Evolutionary conservation across 2,329 filamentous ascomycete species (phyloP), one percentile per base, ranked within the genome.

Genomic region (Alternaria tenuissima): DNA sequence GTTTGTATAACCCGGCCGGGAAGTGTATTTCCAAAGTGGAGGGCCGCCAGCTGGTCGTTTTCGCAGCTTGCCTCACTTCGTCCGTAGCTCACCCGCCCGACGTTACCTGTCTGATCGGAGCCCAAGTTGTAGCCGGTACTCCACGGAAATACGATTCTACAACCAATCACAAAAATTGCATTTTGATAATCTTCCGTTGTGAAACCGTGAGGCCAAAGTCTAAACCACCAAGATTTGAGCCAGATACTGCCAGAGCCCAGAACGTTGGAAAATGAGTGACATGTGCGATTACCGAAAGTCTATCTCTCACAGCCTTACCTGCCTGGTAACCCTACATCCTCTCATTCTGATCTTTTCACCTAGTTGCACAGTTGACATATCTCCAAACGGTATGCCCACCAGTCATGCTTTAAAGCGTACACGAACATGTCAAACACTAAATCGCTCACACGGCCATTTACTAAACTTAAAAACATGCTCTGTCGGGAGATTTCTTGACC

Each of bases 391-490:
- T 52, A 30, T 36, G 20, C 6, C 30, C 51, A 9, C 36, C 43
- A 41, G n/a, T 52, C 46, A 48, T 48, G 20, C 44, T 2, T 16
- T 30, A 12, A 28, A 34, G 49, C 56, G 7, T 38, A 64, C 38
- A 20, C 52, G 59, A 44, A 68, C 49, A 7, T 62, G 51, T 49
- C 61, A 62, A 28, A 69, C 59, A 30, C 58, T 62, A 36, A 71
- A 52, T 3, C 66, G 44, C 7, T 70, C 70, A 63, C 70, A 72
- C 5, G 66, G 70, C 12, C 70, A 70, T 36, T 75, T 72, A 22
- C 55, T 62, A 49, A 72, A 66, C 18, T 18, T 42, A 24, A 70
- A 28, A 36, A 68, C 69, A 16, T 62, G 53, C n/a, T 64, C 52
- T 2, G 42, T 28, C 1, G 62, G 62, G 62, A 71, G 70, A 7